These are phyloP conservation scores for Axilococcus clingmanii DNA, from an alignment of 139 green algal species.

Conservation along the genomic window DNA sequence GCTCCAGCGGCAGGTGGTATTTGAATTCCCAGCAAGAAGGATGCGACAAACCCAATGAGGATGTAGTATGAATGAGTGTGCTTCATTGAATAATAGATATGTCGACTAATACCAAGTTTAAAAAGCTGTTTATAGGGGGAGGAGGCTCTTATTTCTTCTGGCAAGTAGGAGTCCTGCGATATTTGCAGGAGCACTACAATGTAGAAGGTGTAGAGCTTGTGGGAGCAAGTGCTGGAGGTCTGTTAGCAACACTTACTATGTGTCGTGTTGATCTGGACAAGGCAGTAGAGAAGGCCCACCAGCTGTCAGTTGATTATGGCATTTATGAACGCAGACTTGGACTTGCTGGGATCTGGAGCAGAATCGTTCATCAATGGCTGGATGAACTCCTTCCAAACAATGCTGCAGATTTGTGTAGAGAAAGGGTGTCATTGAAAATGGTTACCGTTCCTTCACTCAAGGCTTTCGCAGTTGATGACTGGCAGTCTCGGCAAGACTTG, in stretches of 20 bases:
- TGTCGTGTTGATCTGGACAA: constrained; percentile 33
- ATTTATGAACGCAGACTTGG: constrained; percentile 38
- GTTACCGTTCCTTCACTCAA: constrained; percentile 22
- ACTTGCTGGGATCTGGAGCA: constrained; percentile 58
- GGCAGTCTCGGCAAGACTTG: constrained; percentile 36
- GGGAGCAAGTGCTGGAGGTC: constrained; percentile 31
- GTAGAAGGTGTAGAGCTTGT: constrained; percentile 20
- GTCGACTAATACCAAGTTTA: too few species aligned
- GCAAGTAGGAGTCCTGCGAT: constrained; percentile 14
- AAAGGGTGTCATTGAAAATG: constrained; percentile 31
- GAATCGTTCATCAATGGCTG: constrained; percentile 56
- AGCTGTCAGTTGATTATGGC: constrained; percentile 28
- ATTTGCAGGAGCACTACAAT: constrained; percentile 25
- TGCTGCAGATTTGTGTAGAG: constrained; percentile 34
- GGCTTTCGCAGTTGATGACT: constrained; percentile 31
- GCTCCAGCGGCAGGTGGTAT: too few species aligned
- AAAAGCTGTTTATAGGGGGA: too few species aligned
- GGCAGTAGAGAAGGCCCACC: constrained; percentile 28
- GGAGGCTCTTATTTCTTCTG: constrained; percentile 23
- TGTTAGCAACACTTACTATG: constrained; percentile 22
- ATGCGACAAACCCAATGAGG: too few species aligned
- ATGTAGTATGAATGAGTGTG: too few species aligned
- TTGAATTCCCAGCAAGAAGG: too few species aligned
- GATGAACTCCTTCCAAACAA: constrained; percentile 55
- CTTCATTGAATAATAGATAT: too few species aligned